phyloP scores from a whole-genome alignment of 768 basidiomycete species.

The Russula dissimulans region DNA sequence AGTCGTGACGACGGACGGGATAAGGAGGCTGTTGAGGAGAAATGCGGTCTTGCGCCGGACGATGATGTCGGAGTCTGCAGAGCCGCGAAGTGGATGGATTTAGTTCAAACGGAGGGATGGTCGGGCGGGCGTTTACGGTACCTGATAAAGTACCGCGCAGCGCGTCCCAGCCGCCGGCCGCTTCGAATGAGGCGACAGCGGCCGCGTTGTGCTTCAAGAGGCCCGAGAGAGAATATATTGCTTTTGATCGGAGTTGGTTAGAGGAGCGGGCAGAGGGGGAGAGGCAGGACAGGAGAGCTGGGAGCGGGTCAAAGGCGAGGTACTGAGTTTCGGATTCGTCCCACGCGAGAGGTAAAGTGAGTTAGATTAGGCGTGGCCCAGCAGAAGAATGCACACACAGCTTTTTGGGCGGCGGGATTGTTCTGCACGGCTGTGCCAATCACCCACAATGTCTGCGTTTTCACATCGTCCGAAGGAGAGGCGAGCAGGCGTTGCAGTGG shows the following conservation, averaged over 20 bases:
- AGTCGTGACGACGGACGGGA: slow-evolving; percentile 30
- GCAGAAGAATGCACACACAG: slow-evolving; percentile 36
- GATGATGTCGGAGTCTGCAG: slow-evolving; percentile 61
- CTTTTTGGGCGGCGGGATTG: slow-evolving; percentile 74
- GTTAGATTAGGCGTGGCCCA: not conserved
- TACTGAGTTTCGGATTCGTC: slow-evolving; percentile 35
- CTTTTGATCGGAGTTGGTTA: slow-evolving; percentile 56
- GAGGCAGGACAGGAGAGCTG: slow-evolving; percentile 53
- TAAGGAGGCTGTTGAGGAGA: slow-evolving; percentile 62
- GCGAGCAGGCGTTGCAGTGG: slow-evolving; percentile 59
- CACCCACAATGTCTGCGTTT: slow-evolving; percentile 70
- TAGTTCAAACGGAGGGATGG: too few species aligned
- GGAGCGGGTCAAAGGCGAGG: slow-evolving; percentile 54
- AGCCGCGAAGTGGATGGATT: not conserved
- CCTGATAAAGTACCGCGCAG: slow-evolving; percentile 55
- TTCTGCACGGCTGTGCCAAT: slow-evolving; percentile 87
- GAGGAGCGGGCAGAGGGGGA: slow-evolving; percentile 42
- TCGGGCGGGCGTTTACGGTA: slow-evolving; percentile 20
- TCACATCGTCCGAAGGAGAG: slow-evolving; percentile 51
- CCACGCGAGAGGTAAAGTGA: not conserved
- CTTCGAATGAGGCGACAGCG: slow-evolving; percentile 48
- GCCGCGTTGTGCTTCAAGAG: slow-evolving; percentile 66
- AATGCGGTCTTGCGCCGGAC: slow-evolving; percentile 76
- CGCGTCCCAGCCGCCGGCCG: slow-evolving; percentile 53
- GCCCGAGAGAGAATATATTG: slow-evolving; percentile 73